Base-by-base conservation (phyloP, 106 monocot genomes). In the Dioscorea dumetorum region DNA sequence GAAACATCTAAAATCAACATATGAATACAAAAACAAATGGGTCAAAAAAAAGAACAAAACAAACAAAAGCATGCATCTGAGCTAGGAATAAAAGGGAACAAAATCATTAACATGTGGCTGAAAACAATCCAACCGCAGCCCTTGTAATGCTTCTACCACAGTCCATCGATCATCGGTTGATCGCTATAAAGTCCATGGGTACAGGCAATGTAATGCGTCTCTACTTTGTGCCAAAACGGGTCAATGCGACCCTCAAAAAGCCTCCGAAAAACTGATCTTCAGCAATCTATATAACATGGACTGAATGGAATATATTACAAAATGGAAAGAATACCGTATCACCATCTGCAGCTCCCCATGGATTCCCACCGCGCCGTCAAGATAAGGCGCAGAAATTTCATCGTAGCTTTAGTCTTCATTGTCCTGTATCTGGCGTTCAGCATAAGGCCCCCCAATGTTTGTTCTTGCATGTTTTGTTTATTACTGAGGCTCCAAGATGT, bases 401-500 rank as follows among this genome's bases (percentile, higher is more conserved):
- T 14, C 48, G 4, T 66, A 21, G 48, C 18, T 2, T 20, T 8
- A 48, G 13, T 12, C 13, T 18, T 5, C 8, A 22, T 1, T 33
- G 3, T 20, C 16, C 41, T 17, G 17, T 24, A 17, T 63, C 20
- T 5, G 2, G 8, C 17, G 1, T 16, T 17, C 31, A 16, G 15
- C 34, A 16, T 33, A 34, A 8, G 4, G 17, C 3, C 14, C 13
- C 33, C 24, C 16, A 4, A 13, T 33, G 5, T 33, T 28, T 28
- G 28, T 28, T 28, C 5, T 2, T 41, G 6, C 34, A 5, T 33
- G 41, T 22, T 12, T 56, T 32, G 14, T 70, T 66, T 70, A 72
- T 49, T 76, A 79, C 58, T 73, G 73, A n/a, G 95, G 84, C 62
- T 91, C 91, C 76, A 97, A 77, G 49, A 97, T 86, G 63, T 91